Evolutionary conservation across 2,329 filamentous ascomycete genomes (phyloP).

Genomic region (Diaporthe batatas): DNA sequence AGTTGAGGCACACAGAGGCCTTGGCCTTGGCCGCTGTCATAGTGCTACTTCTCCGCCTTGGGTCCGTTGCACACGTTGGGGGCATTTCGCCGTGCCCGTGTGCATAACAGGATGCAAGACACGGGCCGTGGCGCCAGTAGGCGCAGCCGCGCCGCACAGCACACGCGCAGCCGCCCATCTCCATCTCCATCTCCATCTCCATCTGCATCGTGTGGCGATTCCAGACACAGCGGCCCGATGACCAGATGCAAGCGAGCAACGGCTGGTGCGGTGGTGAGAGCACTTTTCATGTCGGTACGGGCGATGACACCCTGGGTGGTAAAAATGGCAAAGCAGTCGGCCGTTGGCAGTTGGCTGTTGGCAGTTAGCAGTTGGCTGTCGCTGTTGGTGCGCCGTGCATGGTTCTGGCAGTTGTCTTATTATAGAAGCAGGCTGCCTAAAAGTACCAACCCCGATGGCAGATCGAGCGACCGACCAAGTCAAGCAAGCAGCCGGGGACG

Average conservation of each 20-base stretch:
- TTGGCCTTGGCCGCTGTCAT: too few relatives aligned
- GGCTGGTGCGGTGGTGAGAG: not conserved
- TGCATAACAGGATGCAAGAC: not conserved
- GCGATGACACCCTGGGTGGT: constrained; percentile 6
- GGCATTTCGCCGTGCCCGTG: too few relatives aligned
- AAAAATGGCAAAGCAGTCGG: constrained; percentile 18
- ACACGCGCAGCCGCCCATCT: constrained; percentile 31
- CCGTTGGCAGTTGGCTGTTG: not conserved
- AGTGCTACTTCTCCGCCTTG: too few relatives aligned
- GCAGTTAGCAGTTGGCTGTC: not conserved
- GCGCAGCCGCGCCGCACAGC: constrained; percentile 1
- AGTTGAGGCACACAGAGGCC: too few relatives aligned
- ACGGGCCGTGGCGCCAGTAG: not conserved
- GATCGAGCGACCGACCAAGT: not conserved
- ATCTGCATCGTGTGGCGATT: constrained; percentile 3
- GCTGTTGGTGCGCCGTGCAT: too few relatives aligned
- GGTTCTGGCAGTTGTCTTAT: constrained; percentile 1
- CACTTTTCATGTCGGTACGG: not conserved
- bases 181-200: not conserved
- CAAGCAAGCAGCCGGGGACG: too few relatives aligned
- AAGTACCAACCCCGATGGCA: not conserved
- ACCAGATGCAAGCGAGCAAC: constrained; percentile 19
- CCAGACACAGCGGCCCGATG: constrained; percentile 8
- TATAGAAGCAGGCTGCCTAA: constrained; percentile 17
- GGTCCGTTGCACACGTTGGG: not conserved